These are phyloP conservation scores for Paramyrothecium sp. DNA, from an alignment of 2,329 filamentous ascomycete species.

Conservation along the genomic window DNA sequence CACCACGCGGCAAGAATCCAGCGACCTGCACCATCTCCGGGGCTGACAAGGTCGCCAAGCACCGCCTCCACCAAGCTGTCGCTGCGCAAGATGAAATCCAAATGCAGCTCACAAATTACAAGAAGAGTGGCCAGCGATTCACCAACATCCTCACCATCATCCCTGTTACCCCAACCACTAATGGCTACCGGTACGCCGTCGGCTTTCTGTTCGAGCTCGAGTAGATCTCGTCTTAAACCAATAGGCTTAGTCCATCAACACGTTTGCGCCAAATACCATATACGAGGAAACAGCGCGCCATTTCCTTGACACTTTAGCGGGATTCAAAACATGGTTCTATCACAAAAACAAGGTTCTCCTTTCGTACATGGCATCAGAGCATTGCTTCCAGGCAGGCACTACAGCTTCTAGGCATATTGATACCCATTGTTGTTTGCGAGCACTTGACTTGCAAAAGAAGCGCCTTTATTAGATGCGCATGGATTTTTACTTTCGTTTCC, in stretches of 20 bases:
- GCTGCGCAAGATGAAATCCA: slow-evolving; percentile 45
- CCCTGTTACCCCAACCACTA: slow-evolving; percentile 67
- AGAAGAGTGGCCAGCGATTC: slow-evolving; percentile 75
- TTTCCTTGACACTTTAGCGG: too few species aligned
- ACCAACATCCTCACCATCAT: slow-evolving; percentile 86
- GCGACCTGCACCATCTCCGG: slow-evolving; percentile 5
- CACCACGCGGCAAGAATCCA: slow-evolving; percentile 54
- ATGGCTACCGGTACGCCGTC: slow-evolving; percentile 69
- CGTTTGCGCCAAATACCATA: too few species aligned
- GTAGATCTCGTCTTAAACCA: slow-evolving; percentile 3
- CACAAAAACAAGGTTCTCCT: too few species aligned
- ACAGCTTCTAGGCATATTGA: neutral
- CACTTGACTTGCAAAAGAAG: neutral
- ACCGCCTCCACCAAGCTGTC: slow-evolving; percentile 48
- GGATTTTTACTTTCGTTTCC: neutral
- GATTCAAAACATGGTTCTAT: too few species aligned
- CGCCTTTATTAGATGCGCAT: neutral
- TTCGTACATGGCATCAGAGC: too few species aligned
- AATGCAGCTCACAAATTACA: slow-evolving; percentile 70
- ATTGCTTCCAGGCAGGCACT: too few species aligned
- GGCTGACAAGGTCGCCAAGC: slow-evolving; percentile 51
- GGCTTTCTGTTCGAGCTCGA: slow-evolving; percentile 75
- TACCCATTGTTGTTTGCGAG: neutral
- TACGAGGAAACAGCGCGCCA: too few species aligned
- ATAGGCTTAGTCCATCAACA: neutral